phyloP scores from a whole-genome alignment of 1,139 yeast genomes.

The Wickerhamomyces sp. region DNA sequence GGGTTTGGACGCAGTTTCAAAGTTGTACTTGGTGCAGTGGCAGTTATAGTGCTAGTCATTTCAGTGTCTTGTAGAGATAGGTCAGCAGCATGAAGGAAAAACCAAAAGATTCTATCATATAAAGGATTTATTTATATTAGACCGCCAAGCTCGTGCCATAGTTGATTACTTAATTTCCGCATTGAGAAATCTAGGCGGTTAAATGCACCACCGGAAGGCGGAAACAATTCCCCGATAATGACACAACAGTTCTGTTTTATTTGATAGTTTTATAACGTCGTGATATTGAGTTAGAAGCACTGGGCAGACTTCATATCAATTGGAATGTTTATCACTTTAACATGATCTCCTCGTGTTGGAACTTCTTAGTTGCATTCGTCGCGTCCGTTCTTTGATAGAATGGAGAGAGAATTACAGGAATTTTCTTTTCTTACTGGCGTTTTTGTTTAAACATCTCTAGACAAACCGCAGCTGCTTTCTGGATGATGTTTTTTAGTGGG shows the following conservation, averaged over 20 bases:
- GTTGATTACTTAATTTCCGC: no score
- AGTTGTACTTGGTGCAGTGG: neutral
- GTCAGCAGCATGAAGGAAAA: constrained; percentile 38
- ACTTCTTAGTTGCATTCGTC: constrained; percentile 32
- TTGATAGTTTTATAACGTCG: no score
- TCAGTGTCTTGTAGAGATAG: constrained; percentile 36
- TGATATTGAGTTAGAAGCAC: no score
- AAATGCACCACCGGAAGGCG: no score
- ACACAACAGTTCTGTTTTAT: no score
- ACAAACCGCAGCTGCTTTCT: constrained; percentile 42
- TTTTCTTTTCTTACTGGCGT: constrained; percentile 34
- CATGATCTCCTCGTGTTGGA: constrained; percentile 38
- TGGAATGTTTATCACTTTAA: no score
- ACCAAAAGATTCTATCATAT: constrained; percentile 34
- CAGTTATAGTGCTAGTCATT: constrained; percentile 28
- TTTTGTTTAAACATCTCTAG: constrained; percentile 26
- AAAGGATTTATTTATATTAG: no score
- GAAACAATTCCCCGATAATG: no score
- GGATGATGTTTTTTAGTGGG: constrained; percentile 36
- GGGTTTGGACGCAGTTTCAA: constrained; percentile 4
- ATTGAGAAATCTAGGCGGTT: no score
- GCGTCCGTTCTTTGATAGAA: constrained; percentile 30
- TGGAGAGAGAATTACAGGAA: constrained; percentile 37
- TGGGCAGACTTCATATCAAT: no score
- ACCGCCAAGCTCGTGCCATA: no score